phyloP scores from a whole-genome alignment of 768 basidiomycete species.

The Dioszegia hungarica region DNA sequence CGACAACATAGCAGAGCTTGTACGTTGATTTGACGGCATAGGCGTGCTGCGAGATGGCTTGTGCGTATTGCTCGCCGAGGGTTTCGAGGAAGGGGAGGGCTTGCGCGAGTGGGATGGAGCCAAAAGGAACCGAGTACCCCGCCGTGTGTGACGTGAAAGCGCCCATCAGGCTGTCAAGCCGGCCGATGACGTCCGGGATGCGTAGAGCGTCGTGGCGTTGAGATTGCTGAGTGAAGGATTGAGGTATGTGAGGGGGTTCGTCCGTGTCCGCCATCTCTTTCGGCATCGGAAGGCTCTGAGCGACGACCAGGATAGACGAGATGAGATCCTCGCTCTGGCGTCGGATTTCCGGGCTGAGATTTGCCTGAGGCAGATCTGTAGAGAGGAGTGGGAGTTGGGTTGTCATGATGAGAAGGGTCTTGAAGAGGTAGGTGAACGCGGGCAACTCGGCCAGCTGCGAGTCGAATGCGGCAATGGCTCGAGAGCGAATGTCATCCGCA shows the following conservation, averaged over 20 bases:
- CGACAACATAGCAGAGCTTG: conserved; percentile 76
- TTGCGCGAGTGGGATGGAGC: conserved; percentile 46
- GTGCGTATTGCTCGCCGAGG: conserved; percentile 59
- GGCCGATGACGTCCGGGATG: conserved; percentile 15
- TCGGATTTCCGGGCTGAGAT: conserved; percentile 14
- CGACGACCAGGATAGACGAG: conserved; percentile 60
- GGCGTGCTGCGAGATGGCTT: conserved; percentile 58
- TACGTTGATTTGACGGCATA: conserved; percentile 72
- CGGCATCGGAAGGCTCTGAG: conserved; percentile 54
- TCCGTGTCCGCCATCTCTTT: conserved; percentile 20
- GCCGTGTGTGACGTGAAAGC: conserved; percentile 44
- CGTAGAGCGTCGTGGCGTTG: conserved; percentile 3
- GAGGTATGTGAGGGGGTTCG: not conserved
- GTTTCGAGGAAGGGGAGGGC: conserved; percentile 69
- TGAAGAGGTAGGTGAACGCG: conserved; percentile 44
- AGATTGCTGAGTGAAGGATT: not conserved
- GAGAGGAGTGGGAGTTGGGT: not conserved
- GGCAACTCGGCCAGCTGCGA: conserved; percentile 24
- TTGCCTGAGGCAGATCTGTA: not conserved
- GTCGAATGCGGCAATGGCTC: conserved; percentile 1
- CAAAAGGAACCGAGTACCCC: not conserved
- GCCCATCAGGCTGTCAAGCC: conserved; percentile 52
- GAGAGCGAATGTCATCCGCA: conserved; percentile 2
- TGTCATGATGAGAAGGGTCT: conserved; percentile 48
- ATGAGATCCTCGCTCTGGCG: conserved; percentile 52